Evolutionary conservation across 2,329 filamentous ascomycete species (phyloP).

Genomic region (Fusarium pininemorale): DNA sequence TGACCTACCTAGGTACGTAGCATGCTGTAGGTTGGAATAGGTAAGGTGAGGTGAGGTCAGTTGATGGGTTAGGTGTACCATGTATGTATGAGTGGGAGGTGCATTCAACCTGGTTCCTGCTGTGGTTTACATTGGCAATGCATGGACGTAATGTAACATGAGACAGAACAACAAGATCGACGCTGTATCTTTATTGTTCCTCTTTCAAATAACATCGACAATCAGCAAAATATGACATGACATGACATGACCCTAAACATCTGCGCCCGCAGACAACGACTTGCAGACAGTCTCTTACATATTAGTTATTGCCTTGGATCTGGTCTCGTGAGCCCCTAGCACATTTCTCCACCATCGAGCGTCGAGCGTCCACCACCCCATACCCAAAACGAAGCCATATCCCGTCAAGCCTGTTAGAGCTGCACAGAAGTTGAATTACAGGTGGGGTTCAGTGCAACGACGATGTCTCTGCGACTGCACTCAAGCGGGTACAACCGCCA

Average conservation of each 20-base stretch:
- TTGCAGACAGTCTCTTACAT: not conserved
- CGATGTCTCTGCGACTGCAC: slow-evolving; percentile 9
- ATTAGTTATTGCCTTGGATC: not conserved
- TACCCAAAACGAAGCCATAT: slow-evolving; percentile 25
- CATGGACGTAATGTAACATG: not conserved
- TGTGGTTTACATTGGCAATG: not conserved
- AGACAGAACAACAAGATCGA: slow-evolving; percentile 5
- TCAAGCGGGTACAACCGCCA: slow-evolving; percentile 24
- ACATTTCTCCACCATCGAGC: slow-evolving; percentile 10
- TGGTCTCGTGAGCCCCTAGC: slow-evolving; percentile 29
- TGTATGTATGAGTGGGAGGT: not conserved
- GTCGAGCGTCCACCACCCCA: slow-evolving; percentile 21
- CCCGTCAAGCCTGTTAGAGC: slow-evolving; percentile 9
- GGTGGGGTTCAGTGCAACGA: slow-evolving; percentile 30
- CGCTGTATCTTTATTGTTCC: not conserved
- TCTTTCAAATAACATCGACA: not conserved
- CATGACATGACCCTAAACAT: not conserved
- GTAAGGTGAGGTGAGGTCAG: not conserved
- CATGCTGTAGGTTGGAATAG: not conserved
- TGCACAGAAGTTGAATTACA: slow-evolving; percentile 20
- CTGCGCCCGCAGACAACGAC: slow-evolving; percentile 12
- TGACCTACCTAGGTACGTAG: not conserved
- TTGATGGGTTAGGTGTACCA: slow-evolving; percentile 17
- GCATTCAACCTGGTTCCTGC: not conserved
- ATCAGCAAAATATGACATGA: not conserved